A percentile compares a stretch with the other conserved stretches of the same genome.
These are phyloP conservation scores for Laguncularia racemosa DNA, from an alignment of 345 rosid genomes.

Conservation along the genomic window DNA sequence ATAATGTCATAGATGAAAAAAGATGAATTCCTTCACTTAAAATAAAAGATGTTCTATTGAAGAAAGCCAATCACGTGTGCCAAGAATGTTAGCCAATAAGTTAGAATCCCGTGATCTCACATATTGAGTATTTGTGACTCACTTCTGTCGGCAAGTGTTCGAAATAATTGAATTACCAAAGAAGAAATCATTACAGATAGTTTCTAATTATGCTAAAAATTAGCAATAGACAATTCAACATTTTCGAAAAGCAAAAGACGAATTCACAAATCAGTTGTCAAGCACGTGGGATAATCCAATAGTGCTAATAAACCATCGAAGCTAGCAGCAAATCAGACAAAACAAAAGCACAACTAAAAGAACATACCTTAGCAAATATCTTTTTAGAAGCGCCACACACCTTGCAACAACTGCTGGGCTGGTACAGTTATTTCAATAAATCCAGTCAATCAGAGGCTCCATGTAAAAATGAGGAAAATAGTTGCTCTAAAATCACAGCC, in stretches of 20 bases:
- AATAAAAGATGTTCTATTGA: too few relatives aligned
- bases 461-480: constrained; percentile 4
- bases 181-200: too few relatives aligned
- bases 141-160: too few relatives aligned
- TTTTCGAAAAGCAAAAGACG: not conserved
- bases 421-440: constrained; percentile 29
- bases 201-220: too few relatives aligned
- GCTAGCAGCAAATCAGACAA: not conserved
- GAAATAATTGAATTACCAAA: too few relatives aligned
- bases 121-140: too few relatives aligned
- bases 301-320: not conserved
- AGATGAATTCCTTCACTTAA: too few relatives aligned
- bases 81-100: too few relatives aligned
- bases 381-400: constrained; percentile 89
- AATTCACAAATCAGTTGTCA: not conserved
- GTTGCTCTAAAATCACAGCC: not conserved
- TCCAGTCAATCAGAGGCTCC: constrained; percentile 7
- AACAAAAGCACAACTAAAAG: constrained; percentile 4
- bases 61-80: too few relatives aligned
- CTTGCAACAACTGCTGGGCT: constrained; percentile 97
- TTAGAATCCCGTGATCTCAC: too few relatives aligned
- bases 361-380: constrained; percentile 72
- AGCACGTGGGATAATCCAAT: not conserved
- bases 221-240: too few relatives aligned
- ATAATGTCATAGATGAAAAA: too few relatives aligned